phyloP scores from a whole-genome alignment of 2,329 filamentous ascomycete species.

The Penicillium sp. region DNA sequence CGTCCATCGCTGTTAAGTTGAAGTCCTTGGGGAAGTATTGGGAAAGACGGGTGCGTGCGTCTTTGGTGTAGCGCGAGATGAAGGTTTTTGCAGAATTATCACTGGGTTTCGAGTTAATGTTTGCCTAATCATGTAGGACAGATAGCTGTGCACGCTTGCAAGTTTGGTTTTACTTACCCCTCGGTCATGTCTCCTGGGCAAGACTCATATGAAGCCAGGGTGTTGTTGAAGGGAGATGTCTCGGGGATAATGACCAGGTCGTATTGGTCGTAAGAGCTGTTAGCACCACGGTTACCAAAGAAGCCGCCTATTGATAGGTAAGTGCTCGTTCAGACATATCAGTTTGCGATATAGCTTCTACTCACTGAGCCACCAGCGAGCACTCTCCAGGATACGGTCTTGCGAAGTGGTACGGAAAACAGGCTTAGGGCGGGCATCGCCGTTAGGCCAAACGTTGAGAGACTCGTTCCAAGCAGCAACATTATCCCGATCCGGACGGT shows the following conservation, averaged over 20 bases:
- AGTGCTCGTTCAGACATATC: neutral
- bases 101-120: constrained; percentile 16
- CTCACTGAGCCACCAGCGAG: constrained; percentile 48
- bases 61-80: constrained; percentile 50
- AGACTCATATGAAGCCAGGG: constrained; percentile 56
- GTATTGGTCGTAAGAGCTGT: constrained; percentile 34
- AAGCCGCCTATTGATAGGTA: constrained; percentile 20
- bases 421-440: constrained; percentile 54
- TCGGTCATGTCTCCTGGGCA: constrained; percentile 47
- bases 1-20: constrained; percentile 54
- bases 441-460: constrained; percentile 47
- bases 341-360: neutral
- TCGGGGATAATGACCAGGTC: constrained; percentile 58
- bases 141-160: neutral
- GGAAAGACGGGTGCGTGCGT: constrained; percentile 53
- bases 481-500: constrained; percentile 50
- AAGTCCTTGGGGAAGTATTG: constrained; percentile 54
- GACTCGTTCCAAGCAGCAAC: constrained; percentile 55
- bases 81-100: constrained; percentile 43
- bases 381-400: constrained; percentile 58
- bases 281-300: constrained; percentile 29
- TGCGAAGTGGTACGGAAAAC: constrained; percentile 60
- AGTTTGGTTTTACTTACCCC: constrained; percentile 21
- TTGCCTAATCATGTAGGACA: neutral
- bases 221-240: constrained; percentile 57